These are phyloP conservation scores for Puya raimondii DNA, from an alignment of 176 grass and related monocot species.

Conservation along the genomic window DNA sequence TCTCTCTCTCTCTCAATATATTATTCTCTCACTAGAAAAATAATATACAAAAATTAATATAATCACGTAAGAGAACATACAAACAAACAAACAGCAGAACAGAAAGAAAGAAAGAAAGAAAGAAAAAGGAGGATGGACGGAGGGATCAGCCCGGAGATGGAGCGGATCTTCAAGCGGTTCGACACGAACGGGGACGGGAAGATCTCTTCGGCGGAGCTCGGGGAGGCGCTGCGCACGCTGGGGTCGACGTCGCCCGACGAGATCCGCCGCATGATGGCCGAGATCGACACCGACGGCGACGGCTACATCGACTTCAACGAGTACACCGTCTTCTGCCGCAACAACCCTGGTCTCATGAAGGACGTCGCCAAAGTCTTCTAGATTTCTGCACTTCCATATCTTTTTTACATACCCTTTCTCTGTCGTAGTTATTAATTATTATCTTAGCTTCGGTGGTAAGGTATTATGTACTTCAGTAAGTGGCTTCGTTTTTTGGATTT, in stretches of 20 bases:
- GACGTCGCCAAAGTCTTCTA: conserved; percentile 86
- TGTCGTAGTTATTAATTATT: no score
- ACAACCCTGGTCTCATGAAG: conserved; percentile 83
- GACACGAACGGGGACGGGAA: conserved; percentile 78
- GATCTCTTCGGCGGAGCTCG: conserved; percentile 69
- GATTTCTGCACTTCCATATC: no score
- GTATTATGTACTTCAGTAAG: no score
- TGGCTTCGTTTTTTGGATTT: no score
- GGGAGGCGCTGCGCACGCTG: conserved; percentile 64
- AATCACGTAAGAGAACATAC: no score
- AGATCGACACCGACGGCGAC: conserved; percentile 88
- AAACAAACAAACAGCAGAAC: no score
- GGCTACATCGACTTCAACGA: conserved; percentile 75
- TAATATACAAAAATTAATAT: no score
- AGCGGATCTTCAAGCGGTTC: conserved; percentile 82
- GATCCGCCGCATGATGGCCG: conserved; percentile 80
- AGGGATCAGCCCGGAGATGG: conserved; percentile 38
- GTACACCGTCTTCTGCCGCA: conserved; percentile 80
- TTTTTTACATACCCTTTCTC: no score
- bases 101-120: no score
- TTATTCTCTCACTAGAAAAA: no score
- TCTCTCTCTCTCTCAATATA: no score
- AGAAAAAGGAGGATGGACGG: neutral
- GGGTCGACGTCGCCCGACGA: conserved; percentile 73
- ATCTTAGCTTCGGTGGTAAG: no score